Evolutionary conservation across 352 stramenopile genomes (phyloP), one percentile per base, ranked within the genome.

Genomic region (Thalassiosira livingstoniorum): DNA sequence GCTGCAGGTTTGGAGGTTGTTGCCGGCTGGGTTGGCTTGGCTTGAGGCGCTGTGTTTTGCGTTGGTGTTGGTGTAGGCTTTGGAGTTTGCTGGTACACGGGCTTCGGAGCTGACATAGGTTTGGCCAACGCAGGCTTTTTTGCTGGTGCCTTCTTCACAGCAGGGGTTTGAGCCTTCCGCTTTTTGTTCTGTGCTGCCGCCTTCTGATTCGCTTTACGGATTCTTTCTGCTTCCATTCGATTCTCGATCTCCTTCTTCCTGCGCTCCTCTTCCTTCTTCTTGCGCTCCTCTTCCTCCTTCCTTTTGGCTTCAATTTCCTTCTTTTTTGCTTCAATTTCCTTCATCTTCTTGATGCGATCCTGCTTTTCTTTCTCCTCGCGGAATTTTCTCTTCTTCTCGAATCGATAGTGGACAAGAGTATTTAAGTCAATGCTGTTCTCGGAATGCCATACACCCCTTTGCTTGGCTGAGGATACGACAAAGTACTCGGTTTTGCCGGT

Each of bases 401-500:
- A 78, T 35, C 65, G 71, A 55, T 83, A 77, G 47, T 58, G 27
- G 64, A 87, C 74, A 32, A 88, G 60, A 55, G 72, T 60, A 34
- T 23, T 25, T 32, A 88, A 57, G 32, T 90, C 76, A 21, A 90
- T 62, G 53, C 18, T 82, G 13, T 79, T 32, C 31, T 90, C 84
- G 51, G 71, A 76, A 54, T 65, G 42, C 84, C 84, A 90, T 27
- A 2, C 43, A 31, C 80, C 84, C 39, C 73, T 61, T 54, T 82
- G 83, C 79, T 78, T 86, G 4, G 39, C 64, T 23, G 31, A 57
- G 2, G 66, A 54, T n/a, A 86, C 75, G 4, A 90, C 80, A 63
- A 86, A 86, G 60, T 88, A 90, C 72, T 90, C 84, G n/a, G 65
- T 78, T 18, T 76, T 71, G 51, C 84, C 84, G 25, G 75, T 82